phyloP scores from a whole-genome alignment of 768 basidiomycete genomes.

The Pisolithus albus region DNA sequence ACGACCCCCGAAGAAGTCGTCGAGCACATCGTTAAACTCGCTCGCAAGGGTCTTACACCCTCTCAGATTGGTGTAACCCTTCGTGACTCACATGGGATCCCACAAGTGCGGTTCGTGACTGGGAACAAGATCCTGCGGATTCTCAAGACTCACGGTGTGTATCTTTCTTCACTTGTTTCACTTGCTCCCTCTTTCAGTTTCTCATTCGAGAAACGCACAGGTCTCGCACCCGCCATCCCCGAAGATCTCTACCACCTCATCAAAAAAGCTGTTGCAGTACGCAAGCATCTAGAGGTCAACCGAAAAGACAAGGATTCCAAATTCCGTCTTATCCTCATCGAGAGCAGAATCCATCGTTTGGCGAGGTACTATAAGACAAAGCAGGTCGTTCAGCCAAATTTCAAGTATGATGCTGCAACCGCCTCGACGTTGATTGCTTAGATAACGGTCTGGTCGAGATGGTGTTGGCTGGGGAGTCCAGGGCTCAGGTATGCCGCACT shows the following conservation, averaged over 20 bases:
- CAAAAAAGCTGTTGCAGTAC: slow-evolving; percentile 99
- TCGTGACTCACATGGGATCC: slow-evolving; percentile 96
- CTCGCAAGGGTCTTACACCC: slow-evolving; percentile 94
- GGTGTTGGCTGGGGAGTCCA: background rate
- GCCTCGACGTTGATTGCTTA: slow-evolving; percentile 88
- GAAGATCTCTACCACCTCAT: slow-evolving; percentile 99
- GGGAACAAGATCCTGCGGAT: slow-evolving; percentile 99
- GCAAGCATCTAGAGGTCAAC: slow-evolving; percentile 97
- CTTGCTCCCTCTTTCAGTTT: slow-evolving; percentile 48
- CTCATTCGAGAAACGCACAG: slow-evolving; percentile 32
- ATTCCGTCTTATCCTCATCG: slow-evolving; percentile 95
- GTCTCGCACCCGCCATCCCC: slow-evolving; percentile 94
- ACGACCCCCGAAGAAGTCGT: slow-evolving; percentile 90
- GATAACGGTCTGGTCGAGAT: slow-evolving; percentile 11
- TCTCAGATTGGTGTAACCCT: slow-evolving; percentile 98
- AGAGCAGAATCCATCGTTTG: slow-evolving; percentile 97
- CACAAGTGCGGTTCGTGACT: slow-evolving; percentile 96
- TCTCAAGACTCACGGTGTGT: slow-evolving; percentile 81
- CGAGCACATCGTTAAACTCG: slow-evolving; percentile 95
- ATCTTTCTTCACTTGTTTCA: background rate
- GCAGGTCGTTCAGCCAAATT: slow-evolving; percentile 95
- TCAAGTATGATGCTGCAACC: slow-evolving; percentile 97
- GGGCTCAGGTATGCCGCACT: too few relatives aligned
- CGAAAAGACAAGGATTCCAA: slow-evolving; percentile 99
- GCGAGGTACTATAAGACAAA: slow-evolving; percentile 98